These are phyloP conservation scores for Candida smagusa DNA, from an alignment of 1,139 yeast species.

Conservation along the genomic window DNA sequence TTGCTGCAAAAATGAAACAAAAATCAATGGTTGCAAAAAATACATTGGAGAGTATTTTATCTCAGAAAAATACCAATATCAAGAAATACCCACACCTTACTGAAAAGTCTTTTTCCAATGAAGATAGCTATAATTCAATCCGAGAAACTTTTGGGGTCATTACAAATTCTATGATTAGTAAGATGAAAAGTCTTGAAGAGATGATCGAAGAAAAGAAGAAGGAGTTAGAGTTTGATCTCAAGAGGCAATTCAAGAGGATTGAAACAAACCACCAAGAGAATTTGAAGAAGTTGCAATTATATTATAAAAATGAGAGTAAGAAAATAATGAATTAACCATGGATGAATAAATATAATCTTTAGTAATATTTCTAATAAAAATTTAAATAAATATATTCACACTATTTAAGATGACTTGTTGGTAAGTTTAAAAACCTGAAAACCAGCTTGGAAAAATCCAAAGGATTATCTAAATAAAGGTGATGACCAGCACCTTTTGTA, in stretches of 20 bases:
- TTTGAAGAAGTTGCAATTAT: slow-evolving; percentile 2
- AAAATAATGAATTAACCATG: not conserved
- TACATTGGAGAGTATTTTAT: not conserved
- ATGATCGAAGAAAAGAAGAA: slow-evolving; percentile 4
- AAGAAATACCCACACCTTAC: not conserved
- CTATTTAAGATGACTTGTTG: not conserved
- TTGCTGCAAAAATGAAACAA: slow-evolving; percentile 3
- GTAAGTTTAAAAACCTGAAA: slow-evolving; percentile 9
- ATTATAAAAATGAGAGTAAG: slow-evolving; percentile 4
- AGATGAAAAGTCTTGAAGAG: slow-evolving; percentile 4
- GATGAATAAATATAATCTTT: not conserved
- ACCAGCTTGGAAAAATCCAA: slow-evolving; percentile 10
- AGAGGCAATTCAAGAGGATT: slow-evolving; percentile 3
- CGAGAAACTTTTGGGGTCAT: slow-evolving; percentile 1
- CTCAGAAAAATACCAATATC: not conserved
- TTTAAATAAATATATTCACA: not conserved
- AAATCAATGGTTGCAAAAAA: not conserved
- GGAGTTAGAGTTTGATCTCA: slow-evolving; percentile 3
- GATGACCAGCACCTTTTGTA: slow-evolving; percentile 42
- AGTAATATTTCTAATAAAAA: not conserved
- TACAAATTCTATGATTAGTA: slow-evolving; percentile 1
- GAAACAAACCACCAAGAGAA: slow-evolving; percentile 4
- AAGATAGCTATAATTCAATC: not conserved
- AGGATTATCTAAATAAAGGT: slow-evolving; percentile 36
- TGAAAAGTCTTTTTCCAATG: not conserved